phyloP scores from a whole-genome alignment of 2,329 filamentous ascomycete genomes.

The Pseudonectria foliicola region DNA sequence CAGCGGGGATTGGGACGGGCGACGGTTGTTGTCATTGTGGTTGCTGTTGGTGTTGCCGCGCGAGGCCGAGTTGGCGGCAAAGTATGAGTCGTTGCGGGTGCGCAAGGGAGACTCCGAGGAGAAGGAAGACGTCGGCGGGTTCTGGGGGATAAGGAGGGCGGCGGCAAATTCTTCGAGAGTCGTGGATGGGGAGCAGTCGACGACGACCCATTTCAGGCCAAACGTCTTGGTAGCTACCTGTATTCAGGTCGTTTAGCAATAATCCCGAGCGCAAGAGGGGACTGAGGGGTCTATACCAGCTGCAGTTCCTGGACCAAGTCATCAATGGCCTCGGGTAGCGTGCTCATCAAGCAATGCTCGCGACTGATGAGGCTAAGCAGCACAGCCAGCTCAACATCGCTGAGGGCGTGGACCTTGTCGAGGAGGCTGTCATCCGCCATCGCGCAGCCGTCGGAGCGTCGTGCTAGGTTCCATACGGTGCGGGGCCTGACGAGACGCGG shows the following conservation, averaged over 20 bases:
- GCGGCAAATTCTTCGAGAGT: slow-evolving; percentile 76
- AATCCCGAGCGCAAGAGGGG: background rate
- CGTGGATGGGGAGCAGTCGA: slow-evolving; percentile 66
- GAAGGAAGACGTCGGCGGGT: slow-evolving; percentile 14
- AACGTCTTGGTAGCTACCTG: slow-evolving; percentile 66
- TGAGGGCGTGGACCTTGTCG: slow-evolving; percentile 67
- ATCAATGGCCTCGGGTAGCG: slow-evolving; percentile 53
- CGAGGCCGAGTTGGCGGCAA: slow-evolving; percentile 18
- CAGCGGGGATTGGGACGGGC: slow-evolving; percentile 22
- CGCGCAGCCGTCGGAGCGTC: slow-evolving; percentile 17
- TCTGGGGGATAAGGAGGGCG: slow-evolving; percentile 50
- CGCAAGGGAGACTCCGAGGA: slow-evolving; percentile 20
- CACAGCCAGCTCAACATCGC: slow-evolving; percentile 80
- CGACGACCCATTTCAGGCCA: slow-evolving; percentile 58
- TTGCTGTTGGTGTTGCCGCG: too few species aligned
- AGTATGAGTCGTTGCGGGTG: slow-evolving; percentile 24
- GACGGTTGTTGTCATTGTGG: slow-evolving; percentile 9
- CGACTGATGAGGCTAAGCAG: slow-evolving; percentile 73
- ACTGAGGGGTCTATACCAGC: slow-evolving; percentile 44
- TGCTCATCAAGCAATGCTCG: slow-evolving; percentile 85
- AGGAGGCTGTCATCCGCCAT: slow-evolving; percentile 60
- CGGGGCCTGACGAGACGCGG: too few species aligned
- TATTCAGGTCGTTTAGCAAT: background rate
- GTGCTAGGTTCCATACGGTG: slow-evolving; percentile 21
- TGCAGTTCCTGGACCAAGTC: slow-evolving; percentile 67